A percentile compares a stretch with the other conserved stretches of the same genome.
Evolutionary conservation across 1,139 yeast species (phyloP).

Genomic region (Debaryomyces sp.): DNA sequence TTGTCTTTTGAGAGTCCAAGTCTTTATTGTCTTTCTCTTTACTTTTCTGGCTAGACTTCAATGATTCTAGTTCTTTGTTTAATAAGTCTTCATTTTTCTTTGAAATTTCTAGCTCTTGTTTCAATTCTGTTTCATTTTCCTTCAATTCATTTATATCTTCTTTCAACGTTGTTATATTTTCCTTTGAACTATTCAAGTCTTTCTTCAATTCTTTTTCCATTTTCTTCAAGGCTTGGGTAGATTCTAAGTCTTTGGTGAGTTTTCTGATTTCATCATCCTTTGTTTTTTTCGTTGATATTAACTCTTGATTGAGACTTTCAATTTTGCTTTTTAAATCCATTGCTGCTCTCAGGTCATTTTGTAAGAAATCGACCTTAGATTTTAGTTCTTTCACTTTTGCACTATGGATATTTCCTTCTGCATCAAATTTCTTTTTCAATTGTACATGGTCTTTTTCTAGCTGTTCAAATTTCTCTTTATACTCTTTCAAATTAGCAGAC

Average conservation of each 20-base stretch:
- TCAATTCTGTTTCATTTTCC: constrained; percentile 7
- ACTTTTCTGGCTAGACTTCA: constrained; percentile 10
- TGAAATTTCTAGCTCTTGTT: constrained; percentile 2
- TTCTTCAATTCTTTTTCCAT: constrained; percentile 6
- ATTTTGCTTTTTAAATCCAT: constrained; percentile 4
- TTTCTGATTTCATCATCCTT: constrained; percentile 12
- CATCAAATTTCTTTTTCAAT: constrained; percentile 2
- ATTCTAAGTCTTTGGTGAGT: constrained; percentile 9
- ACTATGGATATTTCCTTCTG: neutral
- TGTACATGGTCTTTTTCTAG: constrained; percentile 5
- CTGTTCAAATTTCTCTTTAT: constrained; percentile 5
- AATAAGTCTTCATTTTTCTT: constrained; percentile 8
- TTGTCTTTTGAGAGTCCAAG: constrained; percentile 3
- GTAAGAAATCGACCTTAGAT: neutral
- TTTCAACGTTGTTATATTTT: neutral
- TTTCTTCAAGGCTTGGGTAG: neutral
- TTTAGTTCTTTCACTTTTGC: neutral
- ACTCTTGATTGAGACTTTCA: constrained; percentile 12
- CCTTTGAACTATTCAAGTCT: neutral
- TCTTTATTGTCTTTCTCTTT: constrained; percentile 11
- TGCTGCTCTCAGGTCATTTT: neutral
- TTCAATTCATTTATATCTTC: constrained; percentile 2
- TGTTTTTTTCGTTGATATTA: constrained; percentile 9
- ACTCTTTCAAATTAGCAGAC: neutral
- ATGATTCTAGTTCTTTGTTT: neutral